These are phyloP conservation scores for Endotrypanum monterogeii DNA, from an alignment of 208 protist genomes.

Conservation along the genomic window DNA sequence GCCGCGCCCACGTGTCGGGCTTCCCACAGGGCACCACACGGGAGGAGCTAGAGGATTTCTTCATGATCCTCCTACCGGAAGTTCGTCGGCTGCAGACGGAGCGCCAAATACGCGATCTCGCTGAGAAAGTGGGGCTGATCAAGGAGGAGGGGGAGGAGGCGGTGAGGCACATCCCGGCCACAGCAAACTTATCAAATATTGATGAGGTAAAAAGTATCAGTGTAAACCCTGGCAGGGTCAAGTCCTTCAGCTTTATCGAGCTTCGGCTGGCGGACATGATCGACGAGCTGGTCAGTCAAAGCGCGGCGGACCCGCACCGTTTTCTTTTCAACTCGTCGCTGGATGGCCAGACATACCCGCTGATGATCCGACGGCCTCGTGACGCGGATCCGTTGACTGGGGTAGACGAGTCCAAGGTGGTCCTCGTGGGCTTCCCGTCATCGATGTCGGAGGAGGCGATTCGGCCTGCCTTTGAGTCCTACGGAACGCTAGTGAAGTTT, in stretches of 20 bases:
- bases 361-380: conserved; percentile 71
- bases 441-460: conserved; percentile 58
- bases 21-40: conserved; percentile 62
- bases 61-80: conserved; percentile 66
- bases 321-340: conserved; percentile 58
- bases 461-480: conserved; percentile 59
- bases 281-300: conserved; percentile 73
- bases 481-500: conserved; percentile 62
- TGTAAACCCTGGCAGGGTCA: conserved; percentile 54
- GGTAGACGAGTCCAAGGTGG: conserved; percentile 65
- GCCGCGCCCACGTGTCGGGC: conserved; percentile 80
- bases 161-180: conserved; percentile 57
- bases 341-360: conserved; percentile 54
- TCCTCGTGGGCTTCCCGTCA: conserved; percentile 75
- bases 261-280: conserved; percentile 79
- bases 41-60: conserved; percentile 73
- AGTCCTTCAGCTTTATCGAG: conserved; percentile 87
- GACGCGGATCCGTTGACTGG: conserved; percentile 64
- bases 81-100: conserved; percentile 75
- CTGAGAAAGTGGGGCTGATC: conserved; percentile 25
- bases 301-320: conserved; percentile 44
- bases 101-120: conserved; percentile 62
- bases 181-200: conserved; percentile 59
- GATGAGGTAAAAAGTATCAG: conserved; percentile 64
- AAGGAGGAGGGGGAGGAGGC: conserved; percentile 39